Percentiles rank a stretch among this genome's conserved stretches.
Evolutionary conservation across 495 filamentous ascomycete genomes (phyloP).

Genomic region (Margaritispora aquatica): DNA sequence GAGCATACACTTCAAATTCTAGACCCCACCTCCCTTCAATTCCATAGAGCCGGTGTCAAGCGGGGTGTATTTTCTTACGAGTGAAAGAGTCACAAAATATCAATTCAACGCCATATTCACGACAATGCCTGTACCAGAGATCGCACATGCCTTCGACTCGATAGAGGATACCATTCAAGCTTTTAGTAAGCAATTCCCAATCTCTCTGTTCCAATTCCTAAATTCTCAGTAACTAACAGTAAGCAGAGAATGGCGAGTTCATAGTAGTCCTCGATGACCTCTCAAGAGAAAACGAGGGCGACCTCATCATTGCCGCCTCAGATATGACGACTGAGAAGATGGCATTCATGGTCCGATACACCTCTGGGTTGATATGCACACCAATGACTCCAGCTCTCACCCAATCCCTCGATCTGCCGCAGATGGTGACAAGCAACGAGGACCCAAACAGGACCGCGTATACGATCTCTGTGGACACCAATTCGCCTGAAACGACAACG

Average conservation of each 20-base stretch:
- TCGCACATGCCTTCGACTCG: conserved; percentile 59
- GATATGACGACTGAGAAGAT: conserved; percentile 82
- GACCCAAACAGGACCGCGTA: conserved; percentile 91
- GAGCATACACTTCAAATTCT: not conserved
- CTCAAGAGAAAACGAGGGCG: conserved; percentile 93
- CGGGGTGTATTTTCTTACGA: conserved; percentile 14
- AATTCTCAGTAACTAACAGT: not conserved
- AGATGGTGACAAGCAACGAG: conserved; percentile 77
- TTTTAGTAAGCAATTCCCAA: conserved; percentile 58
- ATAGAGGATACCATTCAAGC: conserved; percentile 81
- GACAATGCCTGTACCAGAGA: conserved; percentile 21
- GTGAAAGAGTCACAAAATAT: conserved; percentile 2
- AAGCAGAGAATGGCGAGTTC: conserved; percentile 78
- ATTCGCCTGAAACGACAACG: conserved; percentile 66
- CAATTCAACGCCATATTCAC: not conserved
- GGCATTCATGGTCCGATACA: conserved; percentile 90
- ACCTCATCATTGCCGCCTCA: conserved; percentile 90
- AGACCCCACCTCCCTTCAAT: not conserved
- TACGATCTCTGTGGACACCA: conserved; percentile 78
- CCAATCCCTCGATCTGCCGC: conserved; percentile 65
- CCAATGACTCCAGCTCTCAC: conserved; percentile 66
- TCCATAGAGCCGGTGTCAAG: conserved; percentile 2
- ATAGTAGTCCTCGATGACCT: conserved; percentile 89
- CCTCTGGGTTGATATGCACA: conserved; percentile 85
- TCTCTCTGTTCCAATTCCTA: conserved; percentile 8